These are phyloP conservation scores for Aquilaria malaccensis DNA, from an alignment of 345 rosid genomes.

Conservation along the genomic window DNA sequence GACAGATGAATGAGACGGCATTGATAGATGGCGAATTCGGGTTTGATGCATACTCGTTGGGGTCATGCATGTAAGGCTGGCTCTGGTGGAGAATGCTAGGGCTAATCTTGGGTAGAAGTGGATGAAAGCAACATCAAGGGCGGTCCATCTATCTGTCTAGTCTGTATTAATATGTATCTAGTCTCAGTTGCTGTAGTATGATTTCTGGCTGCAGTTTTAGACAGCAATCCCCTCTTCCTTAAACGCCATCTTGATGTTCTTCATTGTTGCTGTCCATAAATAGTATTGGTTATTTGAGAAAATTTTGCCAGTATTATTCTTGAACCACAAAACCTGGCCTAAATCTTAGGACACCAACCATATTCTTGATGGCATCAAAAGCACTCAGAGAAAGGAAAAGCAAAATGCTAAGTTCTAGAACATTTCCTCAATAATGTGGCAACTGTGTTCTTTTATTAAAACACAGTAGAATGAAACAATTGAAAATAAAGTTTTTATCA, in stretches of 20 bases:
- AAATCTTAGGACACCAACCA: too few relatives aligned
- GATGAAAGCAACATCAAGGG: constrained; percentile 3
- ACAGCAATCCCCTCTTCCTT: constrained; percentile 5
- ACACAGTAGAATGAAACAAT: background rate
- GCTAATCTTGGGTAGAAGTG: constrained; percentile 7
- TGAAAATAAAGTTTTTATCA: background rate
- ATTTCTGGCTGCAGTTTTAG: constrained; percentile 16
- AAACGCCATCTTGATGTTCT: constrained; percentile 4
- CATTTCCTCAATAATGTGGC: too few relatives aligned
- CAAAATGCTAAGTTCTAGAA: too few relatives aligned
- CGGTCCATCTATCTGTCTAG: constrained; percentile 6
- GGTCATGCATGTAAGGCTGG: constrained; percentile 35
- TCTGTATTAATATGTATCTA: constrained; percentile 24
- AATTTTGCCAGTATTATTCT: background rate
- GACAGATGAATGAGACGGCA: constrained; percentile 25
- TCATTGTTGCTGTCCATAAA: constrained; percentile 4
- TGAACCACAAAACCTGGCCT: background rate
- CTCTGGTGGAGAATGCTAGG: background rate
- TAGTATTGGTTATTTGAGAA: constrained; percentile 4
- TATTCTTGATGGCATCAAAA: too few relatives aligned
- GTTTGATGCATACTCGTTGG: constrained; percentile 40
- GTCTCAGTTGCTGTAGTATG: constrained; percentile 10
- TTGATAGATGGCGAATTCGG: constrained; percentile 53
- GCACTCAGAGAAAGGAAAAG: too few relatives aligned
- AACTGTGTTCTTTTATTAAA: too few relatives aligned